phyloP scores from a whole-genome alignment of 345 rosid species.

The Excoecaria cochinchinensis region DNA sequence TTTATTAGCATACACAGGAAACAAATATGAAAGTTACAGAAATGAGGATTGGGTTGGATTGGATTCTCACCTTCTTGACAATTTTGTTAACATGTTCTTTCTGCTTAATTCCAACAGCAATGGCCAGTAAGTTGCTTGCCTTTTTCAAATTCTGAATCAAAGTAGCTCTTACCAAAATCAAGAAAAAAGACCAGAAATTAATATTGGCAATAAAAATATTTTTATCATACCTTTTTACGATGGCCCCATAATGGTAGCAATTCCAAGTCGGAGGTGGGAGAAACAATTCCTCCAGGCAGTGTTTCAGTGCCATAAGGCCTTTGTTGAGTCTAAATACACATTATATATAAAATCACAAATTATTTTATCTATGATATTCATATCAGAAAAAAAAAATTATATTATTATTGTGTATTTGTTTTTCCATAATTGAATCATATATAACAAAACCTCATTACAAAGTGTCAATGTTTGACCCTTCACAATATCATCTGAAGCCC shows the following conservation, averaged over 20 bases:
- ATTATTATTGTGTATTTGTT: too few relatives aligned
- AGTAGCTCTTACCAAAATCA: not conserved
- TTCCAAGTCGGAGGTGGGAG: constrained; percentile 65
- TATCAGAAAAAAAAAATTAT: not conserved
- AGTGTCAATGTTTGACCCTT: constrained; percentile 13
- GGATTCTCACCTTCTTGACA: constrained; percentile 53
- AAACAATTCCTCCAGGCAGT: constrained; percentile 66
- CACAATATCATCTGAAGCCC: constrained; percentile 31
- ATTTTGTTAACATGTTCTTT: constrained; percentile 66
- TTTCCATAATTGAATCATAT: not conserved
- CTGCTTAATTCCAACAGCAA: constrained; percentile 72
- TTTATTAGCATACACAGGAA: not conserved
- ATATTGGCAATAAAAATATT: not conserved
- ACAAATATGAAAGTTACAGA: not conserved
- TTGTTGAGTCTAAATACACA: constrained; percentile 35
- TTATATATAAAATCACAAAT: not conserved
- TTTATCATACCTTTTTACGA: constrained; percentile 33
- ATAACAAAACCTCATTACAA: constrained; percentile 11
- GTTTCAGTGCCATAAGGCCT: constrained; percentile 45
- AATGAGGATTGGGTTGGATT: too few relatives aligned
- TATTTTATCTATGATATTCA: too few relatives aligned
- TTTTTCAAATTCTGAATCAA: constrained; percentile 42
- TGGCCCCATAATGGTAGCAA: constrained; percentile 60
- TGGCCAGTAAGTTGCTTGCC: constrained; percentile 56
- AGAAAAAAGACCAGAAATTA: not conserved